Percentiles rank a stretch among this genome's conserved stretches.
Evolutionary conservation across 805 yeast species (phyloP).

Genomic region (Torulaspora franciscae): DNA sequence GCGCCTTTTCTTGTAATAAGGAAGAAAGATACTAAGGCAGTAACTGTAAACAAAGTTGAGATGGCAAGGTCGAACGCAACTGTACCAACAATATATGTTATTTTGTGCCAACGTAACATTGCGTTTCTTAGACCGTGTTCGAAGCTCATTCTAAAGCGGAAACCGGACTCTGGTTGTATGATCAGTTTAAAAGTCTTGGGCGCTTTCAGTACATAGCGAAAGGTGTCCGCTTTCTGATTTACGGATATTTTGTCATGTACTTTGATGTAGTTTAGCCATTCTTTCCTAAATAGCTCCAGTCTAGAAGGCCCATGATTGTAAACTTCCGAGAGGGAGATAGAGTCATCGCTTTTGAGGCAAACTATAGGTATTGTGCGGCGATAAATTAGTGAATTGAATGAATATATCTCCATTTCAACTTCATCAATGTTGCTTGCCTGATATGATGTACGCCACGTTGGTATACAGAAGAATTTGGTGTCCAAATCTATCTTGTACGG

Average conservation of each 20-base stretch:
- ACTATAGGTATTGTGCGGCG: conserved; percentile 13
- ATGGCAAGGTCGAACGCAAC: conserved; percentile 17
- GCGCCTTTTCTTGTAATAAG: conserved; percentile 6
- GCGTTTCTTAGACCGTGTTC: conserved; percentile 30
- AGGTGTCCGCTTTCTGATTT: background rate
- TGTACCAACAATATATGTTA: conserved; percentile 27
- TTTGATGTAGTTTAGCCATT: conserved; percentile 25
- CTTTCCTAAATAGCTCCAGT: conserved; percentile 14
- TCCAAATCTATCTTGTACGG: conserved; percentile 27
- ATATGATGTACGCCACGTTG: conserved; percentile 2
- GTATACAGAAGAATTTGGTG: conserved; percentile 24
- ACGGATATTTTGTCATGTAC: conserved; percentile 19
- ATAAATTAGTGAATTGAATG: conserved; percentile 7
- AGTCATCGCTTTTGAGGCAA: conserved; percentile 12
- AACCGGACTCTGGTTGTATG: conserved; percentile 20
- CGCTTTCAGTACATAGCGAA: conserved; percentile 5
- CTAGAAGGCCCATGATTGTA: conserved; percentile 16
- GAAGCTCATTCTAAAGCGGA: conserved; percentile 26
- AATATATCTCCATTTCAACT: conserved; percentile 6
- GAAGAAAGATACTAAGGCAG: conserved; percentile 19
- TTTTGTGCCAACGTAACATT: conserved; percentile 25
- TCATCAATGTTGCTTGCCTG: conserved; percentile 5
- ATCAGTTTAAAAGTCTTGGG: conserved; percentile 11
- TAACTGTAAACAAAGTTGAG: conserved; percentile 17
- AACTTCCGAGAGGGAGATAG: conserved; percentile 10